Percentiles rank a stretch among this genome's conserved stretches.
Evolutionary conservation across 1,139 yeast genomes (phyloP).

Genomic region (Pichia sp.): DNA sequence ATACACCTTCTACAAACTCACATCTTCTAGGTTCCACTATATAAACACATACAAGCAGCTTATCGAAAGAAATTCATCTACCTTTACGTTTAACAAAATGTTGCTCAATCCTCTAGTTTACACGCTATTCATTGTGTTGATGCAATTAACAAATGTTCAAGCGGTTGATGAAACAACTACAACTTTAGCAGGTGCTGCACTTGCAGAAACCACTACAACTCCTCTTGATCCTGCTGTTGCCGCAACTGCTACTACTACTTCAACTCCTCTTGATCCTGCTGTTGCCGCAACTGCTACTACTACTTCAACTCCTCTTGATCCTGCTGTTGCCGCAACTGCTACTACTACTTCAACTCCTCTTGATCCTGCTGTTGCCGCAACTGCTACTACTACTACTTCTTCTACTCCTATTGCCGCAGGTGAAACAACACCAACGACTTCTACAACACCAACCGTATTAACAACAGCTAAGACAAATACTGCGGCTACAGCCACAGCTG

Average conservation of each 20-base stretch:
- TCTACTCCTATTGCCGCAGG: not conserved
- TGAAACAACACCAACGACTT: not conserved
- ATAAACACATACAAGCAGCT: not conserved
- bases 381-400: not conserved
- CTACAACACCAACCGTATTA: not conserved
- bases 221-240: not conserved
- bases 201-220: conserved; percentile 2
- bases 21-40: too few relatives aligned
- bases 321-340: conserved; percentile 1
- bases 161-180: conserved; percentile 4
- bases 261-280: not conserved
- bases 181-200: not conserved
- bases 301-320: not conserved
- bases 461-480: conserved; percentile 1
- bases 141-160: conserved; percentile 1
- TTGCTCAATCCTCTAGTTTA: conserved; percentile 2
- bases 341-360: not conserved
- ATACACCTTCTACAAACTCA: too few relatives aligned
- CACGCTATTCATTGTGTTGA: conserved; percentile 1
- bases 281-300: not conserved
- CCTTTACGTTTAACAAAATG: conserved; percentile 3
- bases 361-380: not conserved
- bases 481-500: conserved; percentile 7
- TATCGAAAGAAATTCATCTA: too few relatives aligned
- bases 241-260: not conserved